A percentile compares a stretch with the other conserved stretches of the same genome.
phyloP scores from a whole-genome alignment of 2,329 filamentous ascomycete genomes.

The Dryadomyces quercivorus region DNA sequence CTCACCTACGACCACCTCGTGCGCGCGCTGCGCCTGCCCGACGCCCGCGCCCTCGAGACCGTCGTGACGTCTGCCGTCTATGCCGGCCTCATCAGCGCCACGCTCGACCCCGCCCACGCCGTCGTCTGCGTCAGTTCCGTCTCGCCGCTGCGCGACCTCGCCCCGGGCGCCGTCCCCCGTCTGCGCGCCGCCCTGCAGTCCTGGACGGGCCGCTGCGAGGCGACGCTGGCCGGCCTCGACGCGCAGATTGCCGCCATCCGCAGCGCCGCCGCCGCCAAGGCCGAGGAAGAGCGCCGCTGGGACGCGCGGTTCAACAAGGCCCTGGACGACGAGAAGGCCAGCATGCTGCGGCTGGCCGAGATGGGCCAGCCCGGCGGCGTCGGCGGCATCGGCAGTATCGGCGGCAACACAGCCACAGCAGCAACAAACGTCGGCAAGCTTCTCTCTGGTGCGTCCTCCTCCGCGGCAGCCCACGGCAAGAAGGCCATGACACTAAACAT shows the following conservation, averaged over 20 bases:
- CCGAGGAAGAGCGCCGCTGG: slow-evolving; percentile 34
- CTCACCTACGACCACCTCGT: slow-evolving; percentile 66
- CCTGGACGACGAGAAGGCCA: slow-evolving; percentile 30
- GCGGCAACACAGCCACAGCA: too few relatives aligned
- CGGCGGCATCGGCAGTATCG: slow-evolving; percentile 11
- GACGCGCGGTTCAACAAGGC: slow-evolving; percentile 35
- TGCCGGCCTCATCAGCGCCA: slow-evolving; percentile 66
- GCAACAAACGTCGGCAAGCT: slow-evolving; percentile 5
- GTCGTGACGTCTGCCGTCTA: slow-evolving; percentile 84
- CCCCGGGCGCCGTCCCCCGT: slow-evolving; percentile 55
- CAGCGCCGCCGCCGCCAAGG: slow-evolving; percentile 39
- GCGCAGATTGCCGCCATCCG: slow-evolving; percentile 58
- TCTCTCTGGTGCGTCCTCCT: background rate
- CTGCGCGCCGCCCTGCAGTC: slow-evolving; percentile 57
- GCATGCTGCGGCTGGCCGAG: slow-evolving; percentile 5
- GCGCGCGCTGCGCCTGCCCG: slow-evolving; percentile 51
- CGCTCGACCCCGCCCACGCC: slow-evolving; percentile 67
- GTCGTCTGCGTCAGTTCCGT: slow-evolving; percentile 69
- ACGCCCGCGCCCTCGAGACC: slow-evolving; percentile 63
- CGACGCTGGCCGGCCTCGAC: slow-evolving; percentile 64
- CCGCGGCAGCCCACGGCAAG: background rate
- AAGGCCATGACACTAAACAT: slow-evolving; percentile 4
- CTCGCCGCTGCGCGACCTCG: slow-evolving; percentile 74
- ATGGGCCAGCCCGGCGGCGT: slow-evolving; percentile 6
- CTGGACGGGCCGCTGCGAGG: slow-evolving; percentile 71